Conservation (phyloP, 129 eudicot species). For the Artemisia tridentata region DNA sequence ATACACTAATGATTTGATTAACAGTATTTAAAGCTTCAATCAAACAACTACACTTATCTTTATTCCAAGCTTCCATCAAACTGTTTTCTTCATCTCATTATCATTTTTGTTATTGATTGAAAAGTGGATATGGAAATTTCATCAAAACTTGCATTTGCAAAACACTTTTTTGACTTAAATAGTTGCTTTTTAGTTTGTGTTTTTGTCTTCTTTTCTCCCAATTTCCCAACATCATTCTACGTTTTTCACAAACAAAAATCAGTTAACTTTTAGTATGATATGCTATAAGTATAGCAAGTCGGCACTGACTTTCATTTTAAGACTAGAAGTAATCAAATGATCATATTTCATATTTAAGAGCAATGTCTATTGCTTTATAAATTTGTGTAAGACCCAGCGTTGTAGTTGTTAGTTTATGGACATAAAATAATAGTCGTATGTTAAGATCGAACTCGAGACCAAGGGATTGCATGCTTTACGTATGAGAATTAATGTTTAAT, state of each 20-base stretch:
- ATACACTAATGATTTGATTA: conserved; percentile 11
- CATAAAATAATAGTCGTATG: too few relatives aligned
- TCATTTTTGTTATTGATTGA: conserved; percentile 1
- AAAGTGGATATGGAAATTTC: conserved; percentile 12
- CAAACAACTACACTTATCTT: conserved; percentile 1
- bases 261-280: not conserved
- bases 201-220: not conserved
- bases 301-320: too few relatives aligned
- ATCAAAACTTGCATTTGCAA: not conserved
- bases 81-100: conserved; percentile 4
- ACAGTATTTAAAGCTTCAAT: conserved; percentile 15
- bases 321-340: too few relatives aligned
- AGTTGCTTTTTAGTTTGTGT: not conserved
- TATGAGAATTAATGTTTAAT: too few relatives aligned
- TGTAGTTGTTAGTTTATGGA: too few relatives aligned
- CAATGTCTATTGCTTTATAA: too few relatives aligned
- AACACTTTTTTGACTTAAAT: conserved; percentile 3
- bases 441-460: too few relatives aligned
- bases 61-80: conserved; percentile 9
- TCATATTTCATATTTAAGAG: too few relatives aligned
- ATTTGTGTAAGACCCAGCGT: too few relatives aligned
- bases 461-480: too few relatives aligned
- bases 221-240: not conserved
- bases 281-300: too few relatives aligned
- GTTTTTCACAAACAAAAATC: not conserved